These are phyloP conservation scores for Leccinum pellstonianum DNA, from an alignment of 768 basidiomycete genomes.

Conservation along the genomic window DNA sequence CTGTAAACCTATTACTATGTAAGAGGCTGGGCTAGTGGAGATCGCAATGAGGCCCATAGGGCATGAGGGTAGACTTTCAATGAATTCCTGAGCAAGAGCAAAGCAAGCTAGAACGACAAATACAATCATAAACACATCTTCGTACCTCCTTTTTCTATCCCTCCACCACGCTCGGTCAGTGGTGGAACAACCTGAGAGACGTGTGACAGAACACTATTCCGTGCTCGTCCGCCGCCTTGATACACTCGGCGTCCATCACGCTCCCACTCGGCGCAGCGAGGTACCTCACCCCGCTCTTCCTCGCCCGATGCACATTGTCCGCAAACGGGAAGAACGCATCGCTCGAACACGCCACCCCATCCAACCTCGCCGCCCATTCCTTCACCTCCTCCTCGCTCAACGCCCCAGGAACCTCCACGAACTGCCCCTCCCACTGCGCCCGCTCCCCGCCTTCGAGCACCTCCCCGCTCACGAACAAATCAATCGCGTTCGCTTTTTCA, in stretches of 20 bases:
- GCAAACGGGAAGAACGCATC: conserved; percentile 99
- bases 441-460: conserved; percentile 86
- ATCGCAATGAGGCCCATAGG: not conserved
- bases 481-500: conserved; percentile 98
- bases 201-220: conserved; percentile 91
- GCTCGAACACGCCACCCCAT: conserved; percentile 88
- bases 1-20: conserved; percentile 14
- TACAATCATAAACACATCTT: not conserved
- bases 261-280: conserved; percentile 90
- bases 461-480: conserved; percentile 92
- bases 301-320: conserved; percentile 93
- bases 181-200: conserved; percentile 85
- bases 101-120: not conserved
- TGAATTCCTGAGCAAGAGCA: not conserved
- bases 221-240: conserved; percentile 95
- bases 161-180: conserved; percentile 39
- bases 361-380: conserved; percentile 70
- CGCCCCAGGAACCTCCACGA: conserved; percentile 66
- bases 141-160: no score
- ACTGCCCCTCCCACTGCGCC: conserved; percentile 86
- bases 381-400: conserved; percentile 69
- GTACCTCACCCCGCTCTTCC: conserved; percentile 89
- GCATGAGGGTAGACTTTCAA: not conserved
- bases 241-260: conserved; percentile 96
- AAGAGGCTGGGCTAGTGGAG: not conserved